Evolutionary conservation across 2,329 filamentous ascomycete genomes (phyloP).

Genomic region (Aspergillus sp.): DNA sequence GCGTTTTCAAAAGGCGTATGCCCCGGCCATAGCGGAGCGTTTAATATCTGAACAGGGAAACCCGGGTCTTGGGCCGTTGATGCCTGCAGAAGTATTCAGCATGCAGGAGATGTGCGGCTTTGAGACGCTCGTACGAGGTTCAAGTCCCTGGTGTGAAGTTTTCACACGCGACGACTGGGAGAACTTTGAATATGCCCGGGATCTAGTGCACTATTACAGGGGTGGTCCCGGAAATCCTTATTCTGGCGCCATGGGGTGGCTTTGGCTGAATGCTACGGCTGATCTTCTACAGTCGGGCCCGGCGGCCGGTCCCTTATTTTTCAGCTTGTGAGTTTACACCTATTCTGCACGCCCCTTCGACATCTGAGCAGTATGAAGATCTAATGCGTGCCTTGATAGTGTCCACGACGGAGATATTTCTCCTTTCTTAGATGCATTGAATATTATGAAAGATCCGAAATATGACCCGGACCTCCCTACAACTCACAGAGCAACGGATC

Average conservation of each 20-base stretch:
- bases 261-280: constrained; percentile 59
- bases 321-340: constrained; percentile 53
- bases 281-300: constrained; percentile 49
- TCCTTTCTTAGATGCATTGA: constrained; percentile 54
- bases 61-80: constrained; percentile 42
- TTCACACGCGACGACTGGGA: constrained; percentile 57
- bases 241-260: constrained; percentile 54
- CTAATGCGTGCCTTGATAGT: constrained; percentile 18
- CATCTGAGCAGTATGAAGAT: too few species aligned
- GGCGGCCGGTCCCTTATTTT: constrained; percentile 50
- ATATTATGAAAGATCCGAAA: constrained; percentile 46
- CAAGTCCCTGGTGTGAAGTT: constrained; percentile 57
- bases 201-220: constrained; percentile 60
- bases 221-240: constrained; percentile 58
- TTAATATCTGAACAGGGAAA: constrained; percentile 32
- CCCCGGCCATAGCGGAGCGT: constrained; percentile 47
- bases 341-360: not conserved
- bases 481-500: constrained; percentile 43
- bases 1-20: constrained; percentile 50
- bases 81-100: constrained; percentile 52
- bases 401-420: constrained; percentile 62
- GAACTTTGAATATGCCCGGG: constrained; percentile 59
- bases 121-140: constrained; percentile 54
- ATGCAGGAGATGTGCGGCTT: constrained; percentile 66
- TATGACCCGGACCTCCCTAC: constrained; percentile 46